Percentiles rank a stretch among this genome's conserved stretches.
phyloP scores from a whole-genome alignment of 768 basidiomycete genomes.

The Rhodotorula babjevae region DNA sequence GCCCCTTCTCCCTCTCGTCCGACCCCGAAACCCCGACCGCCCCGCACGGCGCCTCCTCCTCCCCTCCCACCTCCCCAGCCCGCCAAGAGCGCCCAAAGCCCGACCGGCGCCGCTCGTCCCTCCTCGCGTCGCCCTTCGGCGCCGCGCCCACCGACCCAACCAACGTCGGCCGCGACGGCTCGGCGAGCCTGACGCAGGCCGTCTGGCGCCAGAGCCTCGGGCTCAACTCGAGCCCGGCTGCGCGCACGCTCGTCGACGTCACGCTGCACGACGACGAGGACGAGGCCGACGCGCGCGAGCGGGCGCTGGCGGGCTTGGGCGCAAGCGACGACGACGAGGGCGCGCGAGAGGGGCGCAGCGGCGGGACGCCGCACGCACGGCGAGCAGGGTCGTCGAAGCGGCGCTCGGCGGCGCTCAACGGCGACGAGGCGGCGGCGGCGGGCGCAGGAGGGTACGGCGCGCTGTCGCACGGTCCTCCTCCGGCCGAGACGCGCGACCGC shows the following conservation, averaged over 20 bases:
- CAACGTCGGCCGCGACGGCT: conserved; percentile 1
- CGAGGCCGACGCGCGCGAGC: background rate
- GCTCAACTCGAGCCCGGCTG: conserved; percentile 4
- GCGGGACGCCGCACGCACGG: too few relatives aligned
- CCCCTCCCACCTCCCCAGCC: background rate
- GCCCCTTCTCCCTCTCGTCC: conserved; percentile 27
- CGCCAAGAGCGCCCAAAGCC: background rate
- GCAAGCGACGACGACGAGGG: background rate
- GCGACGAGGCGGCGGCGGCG: background rate
- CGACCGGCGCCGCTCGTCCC: background rate
- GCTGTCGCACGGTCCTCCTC: background rate
- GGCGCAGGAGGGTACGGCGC: background rate
- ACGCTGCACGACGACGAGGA: background rate
- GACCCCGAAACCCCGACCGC: conserved; percentile 27
- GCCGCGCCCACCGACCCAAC: background rate
- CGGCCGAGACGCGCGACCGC: background rate
- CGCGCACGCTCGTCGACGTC: background rate
- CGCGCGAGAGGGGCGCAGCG: background rate
- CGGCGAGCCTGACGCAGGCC: conserved; percentile 18
- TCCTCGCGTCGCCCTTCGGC: background rate
- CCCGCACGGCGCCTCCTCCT: background rate
- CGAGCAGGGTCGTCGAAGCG: background rate
- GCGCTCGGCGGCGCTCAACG: background rate
- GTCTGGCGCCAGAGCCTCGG: conserved; percentile 29
- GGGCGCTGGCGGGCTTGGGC: background rate